phyloP scores from a whole-genome alignment of 352 stramenopile genomes.

The Globisporangium middletonii region DNA sequence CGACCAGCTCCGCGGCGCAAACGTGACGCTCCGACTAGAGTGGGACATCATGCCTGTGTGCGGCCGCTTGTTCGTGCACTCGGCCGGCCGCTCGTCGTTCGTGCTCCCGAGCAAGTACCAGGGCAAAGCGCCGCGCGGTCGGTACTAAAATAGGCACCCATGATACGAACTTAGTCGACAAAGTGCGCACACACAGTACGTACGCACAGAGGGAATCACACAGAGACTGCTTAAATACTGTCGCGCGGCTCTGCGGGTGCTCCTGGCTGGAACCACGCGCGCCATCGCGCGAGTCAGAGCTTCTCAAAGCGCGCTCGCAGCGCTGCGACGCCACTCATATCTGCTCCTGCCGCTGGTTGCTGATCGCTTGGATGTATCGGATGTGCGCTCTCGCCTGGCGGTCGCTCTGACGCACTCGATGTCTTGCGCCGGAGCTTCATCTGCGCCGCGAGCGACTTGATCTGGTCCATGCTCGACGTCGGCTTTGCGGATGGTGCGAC shows the following conservation, averaged over 20 bases:
- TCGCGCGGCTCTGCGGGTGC: no score
- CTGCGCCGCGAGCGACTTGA: conserved; percentile 60
- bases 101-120: conserved; percentile 59
- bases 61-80: conserved; percentile 68
- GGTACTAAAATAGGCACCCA: neutral
- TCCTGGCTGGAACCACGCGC: conserved; percentile 9
- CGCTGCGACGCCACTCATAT: conserved; percentile 47
- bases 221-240: no score
- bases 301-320: conserved; percentile 74
- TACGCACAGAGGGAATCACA: no score
- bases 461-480: conserved; percentile 48
- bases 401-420: neutral
- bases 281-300: conserved; percentile 17
- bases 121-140: conserved; percentile 37
- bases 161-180: neutral
- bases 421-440: conserved; percentile 66
- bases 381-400: neutral
- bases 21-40: conserved; percentile 76
- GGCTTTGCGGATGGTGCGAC: neutral
- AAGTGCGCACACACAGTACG: no score
- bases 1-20: conserved; percentile 67
- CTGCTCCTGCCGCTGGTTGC: neutral
- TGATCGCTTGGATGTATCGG: neutral
- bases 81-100: conserved; percentile 43
- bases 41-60: conserved; percentile 87